Conservation (phyloP, 169 alveolate species). For the Plasmodium cynomolgi region DNA sequence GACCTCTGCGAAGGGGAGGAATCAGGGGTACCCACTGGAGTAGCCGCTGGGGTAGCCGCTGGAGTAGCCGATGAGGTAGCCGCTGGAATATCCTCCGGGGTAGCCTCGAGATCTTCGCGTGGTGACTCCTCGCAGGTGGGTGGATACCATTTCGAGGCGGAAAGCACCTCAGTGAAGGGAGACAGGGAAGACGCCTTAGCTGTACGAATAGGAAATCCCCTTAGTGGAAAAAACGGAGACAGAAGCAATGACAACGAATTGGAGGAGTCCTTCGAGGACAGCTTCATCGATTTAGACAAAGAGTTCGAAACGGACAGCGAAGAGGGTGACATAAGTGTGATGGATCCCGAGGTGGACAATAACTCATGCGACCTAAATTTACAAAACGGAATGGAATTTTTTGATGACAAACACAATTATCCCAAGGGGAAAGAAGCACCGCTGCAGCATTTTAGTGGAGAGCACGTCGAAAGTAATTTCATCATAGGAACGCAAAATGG, state of each 20-base stretch:
- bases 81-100: not conserved
- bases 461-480: not conserved
- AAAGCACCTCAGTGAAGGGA: not conserved
- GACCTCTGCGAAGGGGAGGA: not conserved
- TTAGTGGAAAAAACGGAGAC: not conserved
- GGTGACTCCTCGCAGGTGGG: not conserved
- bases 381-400: not conserved
- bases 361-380: not conserved
- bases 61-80: not conserved
- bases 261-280: constrained; percentile 6
- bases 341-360: not conserved
- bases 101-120: not conserved
- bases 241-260: not conserved
- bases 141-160: not conserved
- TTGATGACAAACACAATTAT: constrained; percentile 1
- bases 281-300: constrained; percentile 52
- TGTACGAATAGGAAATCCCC: not conserved
- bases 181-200: not conserved
- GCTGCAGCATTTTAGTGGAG: not conserved
- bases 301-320: constrained; percentile 67
- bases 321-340: not conserved
- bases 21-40: not conserved
- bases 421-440: not conserved
- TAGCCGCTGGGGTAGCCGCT: not conserved
- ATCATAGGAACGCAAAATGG: not conserved